Percentiles rank a stretch among this genome's conserved stretches.
Evolutionary conservation across 1,139 yeast genomes (phyloP).

Genomic region (Kodamaea suecica): DNA sequence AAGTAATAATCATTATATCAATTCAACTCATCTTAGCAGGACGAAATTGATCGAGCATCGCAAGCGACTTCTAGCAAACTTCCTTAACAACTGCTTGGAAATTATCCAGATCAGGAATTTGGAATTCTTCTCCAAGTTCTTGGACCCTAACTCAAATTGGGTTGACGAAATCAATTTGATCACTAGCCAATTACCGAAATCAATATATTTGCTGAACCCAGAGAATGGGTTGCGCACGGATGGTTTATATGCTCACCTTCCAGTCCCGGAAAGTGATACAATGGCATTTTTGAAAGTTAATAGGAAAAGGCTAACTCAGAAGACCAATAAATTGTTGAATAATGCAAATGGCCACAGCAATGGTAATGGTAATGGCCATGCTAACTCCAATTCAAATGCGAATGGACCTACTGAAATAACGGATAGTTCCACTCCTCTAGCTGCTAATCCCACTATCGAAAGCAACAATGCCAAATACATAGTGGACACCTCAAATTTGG

Average conservation of each 20-base stretch:
- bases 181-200: conserved; percentile 40
- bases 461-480: conserved; percentile 15
- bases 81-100: conserved; percentile 70
- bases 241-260: conserved; percentile 61
- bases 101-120: conserved; percentile 56
- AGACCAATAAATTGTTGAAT: conserved; percentile 24
- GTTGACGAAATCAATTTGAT: conserved; percentile 45
- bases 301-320: conserved; percentile 27
- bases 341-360: conserved; percentile 4
- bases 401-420: neutral
- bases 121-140: conserved; percentile 67
- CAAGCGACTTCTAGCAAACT: conserved; percentile 72
- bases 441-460: neutral
- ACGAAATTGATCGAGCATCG: conserved; percentile 54
- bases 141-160: conserved; percentile 88
- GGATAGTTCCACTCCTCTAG: neutral
- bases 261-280: conserved; percentile 51
- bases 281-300: conserved; percentile 38
- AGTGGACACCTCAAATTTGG: conserved; percentile 47
- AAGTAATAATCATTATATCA: conserved; percentile 26
- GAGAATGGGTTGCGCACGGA: conserved; percentile 51
- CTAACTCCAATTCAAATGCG: neutral
- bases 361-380: conserved; percentile 1
- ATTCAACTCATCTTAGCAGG: conserved; percentile 43
- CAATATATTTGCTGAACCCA: conserved; percentile 52